A percentile compares a stretch with the other conserved stretches of the same genome.
Conservation (phyloP, 768 basidiomycete genomes). For the Phlegmacium glaucopus region DNA sequence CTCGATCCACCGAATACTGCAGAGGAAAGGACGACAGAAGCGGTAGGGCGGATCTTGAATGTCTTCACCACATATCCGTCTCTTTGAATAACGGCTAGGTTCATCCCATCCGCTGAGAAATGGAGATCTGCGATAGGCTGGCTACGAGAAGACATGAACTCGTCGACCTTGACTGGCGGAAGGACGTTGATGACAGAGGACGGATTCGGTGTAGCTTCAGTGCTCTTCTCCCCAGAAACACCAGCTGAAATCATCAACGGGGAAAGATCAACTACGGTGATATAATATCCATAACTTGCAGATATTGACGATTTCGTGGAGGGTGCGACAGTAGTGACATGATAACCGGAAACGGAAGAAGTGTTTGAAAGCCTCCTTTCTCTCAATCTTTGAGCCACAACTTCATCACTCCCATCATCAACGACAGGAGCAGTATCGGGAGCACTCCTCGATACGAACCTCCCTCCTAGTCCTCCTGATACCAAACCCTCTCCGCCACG, state of each 20-base stretch:
- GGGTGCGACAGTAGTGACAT: conserved; percentile 17
- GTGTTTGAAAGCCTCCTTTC: conserved; percentile 22
- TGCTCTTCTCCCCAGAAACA: neutral
- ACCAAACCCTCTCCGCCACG: conserved; percentile 18
- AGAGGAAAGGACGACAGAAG: conserved; percentile 4
- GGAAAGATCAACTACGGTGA: conserved; percentile 56
- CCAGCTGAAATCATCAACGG: conserved; percentile 13
- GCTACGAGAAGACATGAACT: conserved; percentile 47
- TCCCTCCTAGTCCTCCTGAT: conserved; percentile 18
- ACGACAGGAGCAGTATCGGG: conserved; percentile 35
- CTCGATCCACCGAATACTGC: neutral
- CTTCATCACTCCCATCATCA: conserved; percentile 1
- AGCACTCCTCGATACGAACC: conserved; percentile 63
- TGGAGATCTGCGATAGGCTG: conserved; percentile 43
- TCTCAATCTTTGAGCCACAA: conserved; percentile 11
- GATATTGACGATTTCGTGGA: conserved; percentile 14
- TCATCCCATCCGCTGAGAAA: conserved; percentile 55
- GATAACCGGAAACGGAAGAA: conserved; percentile 4
- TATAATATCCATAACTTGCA: conserved; percentile 36
- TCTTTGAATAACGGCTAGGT: conserved; percentile 43
- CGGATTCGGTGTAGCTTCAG: no score
- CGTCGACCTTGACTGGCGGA: conserved; percentile 32
- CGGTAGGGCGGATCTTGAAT: conserved; percentile 36
- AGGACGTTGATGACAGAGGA: neutral
- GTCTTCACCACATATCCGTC: conserved; percentile 56